Evolutionary conservation across 257 asterid species (phyloP), one percentile per base, ranked within the genome.

Genomic region (Lithospermum erythrorhizon): DNA sequence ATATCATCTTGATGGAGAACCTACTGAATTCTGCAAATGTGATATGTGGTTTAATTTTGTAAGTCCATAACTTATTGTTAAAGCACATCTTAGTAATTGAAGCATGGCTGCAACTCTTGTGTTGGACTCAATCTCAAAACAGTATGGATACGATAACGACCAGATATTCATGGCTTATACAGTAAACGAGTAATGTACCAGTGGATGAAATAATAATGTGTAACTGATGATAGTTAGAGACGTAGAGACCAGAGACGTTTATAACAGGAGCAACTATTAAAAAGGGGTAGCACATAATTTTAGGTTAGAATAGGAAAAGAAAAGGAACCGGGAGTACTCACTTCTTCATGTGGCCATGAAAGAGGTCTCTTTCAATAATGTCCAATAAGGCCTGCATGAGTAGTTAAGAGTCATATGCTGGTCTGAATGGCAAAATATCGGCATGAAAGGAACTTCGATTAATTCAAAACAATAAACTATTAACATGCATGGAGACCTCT

Each of bases 301-400:
- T 55, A 11, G n/a, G 53, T 27, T 22, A 53, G 29, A 10, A 35
- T 21, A 55, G 52, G 1, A 52, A 62, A 35, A 65, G 37, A 56
- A 52, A 19, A 65, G 22, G 57, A 18, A 29, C 51, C 65, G 66
- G 48, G 61, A 65, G 41, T 37, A 78, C 98, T 83, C 68, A 91
- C 98, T 68, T 89, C 75, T 73, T 84, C 97, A 89, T 89, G 57
- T 86, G 94, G 61, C 79, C 64, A 27, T 82, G 97, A 77, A 93
- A 93, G 72, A 93, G 75, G 70, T 93, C 99, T 76, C 75, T 83
- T 64, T 93, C 97, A 60, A 93, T 93, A 59, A 89, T 79, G 80
- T 93, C 97, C 79, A 93, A 72, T 52, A 93, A 65, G 60, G 97
- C 97, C 99, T 93, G 94, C 87, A 79, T 8, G 56, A 63, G 59